Evolutionary conservation across 108 stramenopile species (phyloP).

Genomic region (Cyclotella baltica): DNA sequence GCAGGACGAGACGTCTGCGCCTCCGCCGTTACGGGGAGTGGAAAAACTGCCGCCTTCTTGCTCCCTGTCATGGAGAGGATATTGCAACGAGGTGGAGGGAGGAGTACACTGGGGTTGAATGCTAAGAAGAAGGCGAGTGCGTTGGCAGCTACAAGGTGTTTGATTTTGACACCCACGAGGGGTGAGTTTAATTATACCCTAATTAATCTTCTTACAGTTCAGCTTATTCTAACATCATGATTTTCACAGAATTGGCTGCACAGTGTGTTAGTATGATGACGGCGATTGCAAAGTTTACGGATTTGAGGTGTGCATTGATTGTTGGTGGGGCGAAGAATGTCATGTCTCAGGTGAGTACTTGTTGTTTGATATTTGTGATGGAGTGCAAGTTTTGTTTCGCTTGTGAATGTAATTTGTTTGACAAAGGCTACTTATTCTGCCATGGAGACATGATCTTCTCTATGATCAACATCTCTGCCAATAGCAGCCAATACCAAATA

Average conservation of each 20-base stretch:
- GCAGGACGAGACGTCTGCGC: slow-evolving; percentile 97
- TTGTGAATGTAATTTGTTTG: neutral
- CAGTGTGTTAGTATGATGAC: slow-evolving; percentile 93
- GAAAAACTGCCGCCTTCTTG: slow-evolving; percentile 97
- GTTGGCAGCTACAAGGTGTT: slow-evolving; percentile 71
- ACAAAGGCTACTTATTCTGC: slow-evolving; percentile 33
- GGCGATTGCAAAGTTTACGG: slow-evolving; percentile 90
- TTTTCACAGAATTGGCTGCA: slow-evolving; percentile 80
- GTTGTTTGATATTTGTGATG: neutral
- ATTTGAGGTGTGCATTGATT: slow-evolving; percentile 79
- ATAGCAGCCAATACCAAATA: slow-evolving; percentile 44
- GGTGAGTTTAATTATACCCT: neutral
- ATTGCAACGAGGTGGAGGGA: slow-evolving; percentile 84
- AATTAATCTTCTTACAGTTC: neutral
- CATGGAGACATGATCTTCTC: slow-evolving; percentile 48
- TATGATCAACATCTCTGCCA: slow-evolving; percentile 48
- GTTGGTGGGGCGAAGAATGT: slow-evolving; percentile 97
- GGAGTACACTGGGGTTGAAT: slow-evolving; percentile 34
- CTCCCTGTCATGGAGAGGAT: slow-evolving; percentile 95
- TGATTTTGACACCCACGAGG: slow-evolving; percentile 94
- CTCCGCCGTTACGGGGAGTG: slow-evolving; percentile 82
- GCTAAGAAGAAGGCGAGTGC: slow-evolving; percentile 33
- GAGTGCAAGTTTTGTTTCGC: neutral
- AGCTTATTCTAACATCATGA: neutral
- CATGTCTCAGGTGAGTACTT: slow-evolving; percentile 73